These are phyloP conservation scores for Dentipellis sp. DNA, from an alignment of 768 basidiomycete species.

Conservation along the genomic window DNA sequence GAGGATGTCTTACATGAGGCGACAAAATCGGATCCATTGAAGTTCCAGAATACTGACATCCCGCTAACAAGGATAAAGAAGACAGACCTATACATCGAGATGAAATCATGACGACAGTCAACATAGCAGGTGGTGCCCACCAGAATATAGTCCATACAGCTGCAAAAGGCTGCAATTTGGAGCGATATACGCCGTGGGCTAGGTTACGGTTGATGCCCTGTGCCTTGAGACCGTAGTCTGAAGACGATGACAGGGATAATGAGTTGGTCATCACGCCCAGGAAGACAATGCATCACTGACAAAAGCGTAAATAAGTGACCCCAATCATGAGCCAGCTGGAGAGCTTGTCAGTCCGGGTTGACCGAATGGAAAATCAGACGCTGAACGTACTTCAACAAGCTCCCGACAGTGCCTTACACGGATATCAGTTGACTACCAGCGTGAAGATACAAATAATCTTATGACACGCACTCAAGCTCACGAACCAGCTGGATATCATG, in stretches of 20 bases:
- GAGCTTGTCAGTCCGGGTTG: background rate
- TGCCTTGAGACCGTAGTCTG: conserved; percentile 12
- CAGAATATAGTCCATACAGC: conserved; percentile 14
- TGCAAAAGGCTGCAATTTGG: conserved; percentile 12
- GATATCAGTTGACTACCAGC: background rate
- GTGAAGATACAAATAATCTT: background rate
- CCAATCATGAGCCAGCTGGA: conserved; percentile 13
- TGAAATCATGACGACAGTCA: background rate
- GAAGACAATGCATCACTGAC: background rate
- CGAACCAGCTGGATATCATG: conserved; percentile 6
- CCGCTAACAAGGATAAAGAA: conserved; percentile 13
- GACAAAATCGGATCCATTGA: conserved; percentile 10
- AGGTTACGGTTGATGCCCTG: conserved; percentile 1
- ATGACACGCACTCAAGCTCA: conserved; percentile 8
- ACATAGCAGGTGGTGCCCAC: background rate
- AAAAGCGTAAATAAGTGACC: conserved; percentile 13
- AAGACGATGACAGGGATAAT: background rate
- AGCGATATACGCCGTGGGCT: conserved; percentile 4
- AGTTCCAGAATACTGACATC: conserved; percentile 10
- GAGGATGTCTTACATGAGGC: conserved; percentile 10
- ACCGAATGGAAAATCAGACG: no score
- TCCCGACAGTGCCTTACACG: conserved; percentile 9
- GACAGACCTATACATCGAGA: conserved; percentile 1
- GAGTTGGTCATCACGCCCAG: background rate
- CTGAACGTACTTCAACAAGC: conserved; percentile 11